Evolutionary conservation across 345 rosid species (phyloP), one percentile per base, ranked within the genome.

Genomic region (Draba incana): DNA sequence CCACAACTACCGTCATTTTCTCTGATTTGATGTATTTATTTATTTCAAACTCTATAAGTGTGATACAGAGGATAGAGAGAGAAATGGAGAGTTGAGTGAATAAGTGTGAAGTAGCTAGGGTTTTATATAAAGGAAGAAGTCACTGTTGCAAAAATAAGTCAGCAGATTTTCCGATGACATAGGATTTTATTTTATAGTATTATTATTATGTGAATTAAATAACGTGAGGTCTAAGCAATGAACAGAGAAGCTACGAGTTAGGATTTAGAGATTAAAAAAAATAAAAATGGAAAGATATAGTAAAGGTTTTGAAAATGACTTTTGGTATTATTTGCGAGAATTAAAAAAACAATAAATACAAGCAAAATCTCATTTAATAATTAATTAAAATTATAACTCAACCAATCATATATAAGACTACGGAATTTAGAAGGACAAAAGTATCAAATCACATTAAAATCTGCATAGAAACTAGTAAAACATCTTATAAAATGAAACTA

Each of bases 1-100:
- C 85, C 46, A 87, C 73, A 60, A 39, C 62, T 31, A n/a, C 43
- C 42, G 62, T 30, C 78, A 68, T 75, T 6, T 61, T 60, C 62
- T 72, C 57, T 46, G 41, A 44, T 39, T 70, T 42, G 20, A 20
- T 20, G 20, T 20, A 11, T 48, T 3, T 45, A 12, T 10, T 23
- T 25, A 62, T 25, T 11, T 15, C 1, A 42, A 51, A 20, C n/a
- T 30, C 35, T 50, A 0, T 33, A 33, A 6, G n/a, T n/a, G n/a
- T n/a, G 45, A 42, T 52, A 8, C 57, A 45, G 57, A 71, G 44
- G n/a, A 56, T 13, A 62, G 7, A 38, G 30, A 39, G 46, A 30
- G 9, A 30, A 2, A 28, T 28, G 50, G 23, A 52, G 50, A 12
- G 47, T 13, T 39, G 46, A 72, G 25, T 49, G 23, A 47, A 31